Conservation (phyloP, 768 basidiomycete species). For the Cyclocybe aegerita region DNA sequence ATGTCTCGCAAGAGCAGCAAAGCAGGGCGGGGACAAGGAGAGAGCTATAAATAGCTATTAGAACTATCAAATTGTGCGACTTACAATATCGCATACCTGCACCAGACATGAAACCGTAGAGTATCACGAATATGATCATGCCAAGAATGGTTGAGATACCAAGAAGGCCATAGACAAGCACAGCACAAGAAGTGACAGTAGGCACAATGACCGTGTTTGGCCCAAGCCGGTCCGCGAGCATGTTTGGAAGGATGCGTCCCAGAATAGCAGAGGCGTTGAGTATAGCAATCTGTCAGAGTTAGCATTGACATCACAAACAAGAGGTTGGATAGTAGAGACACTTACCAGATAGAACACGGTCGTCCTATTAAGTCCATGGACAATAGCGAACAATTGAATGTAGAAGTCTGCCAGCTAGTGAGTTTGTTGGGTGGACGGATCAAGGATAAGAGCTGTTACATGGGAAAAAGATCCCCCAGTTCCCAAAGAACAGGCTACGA, state of each 20-base stretch:
- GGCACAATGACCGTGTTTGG: conserved; percentile 13
- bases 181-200: conserved; percentile 11
- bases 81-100: conserved; percentile 13
- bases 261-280: conserved; percentile 17
- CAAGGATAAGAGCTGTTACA: too few species aligned
- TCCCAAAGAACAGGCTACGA: too few species aligned
- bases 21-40: too few species aligned
- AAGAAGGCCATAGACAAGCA: conserved; percentile 31
- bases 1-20: too few species aligned
- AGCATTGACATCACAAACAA: too few species aligned
- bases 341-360: conserved; percentile 44
- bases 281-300: conserved; percentile 22
- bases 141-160: conserved; percentile 27
- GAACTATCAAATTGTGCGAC: too few species aligned
- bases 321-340: too few species aligned
- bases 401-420: too few species aligned
- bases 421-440: too few species aligned
- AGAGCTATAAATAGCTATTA: too few species aligned
- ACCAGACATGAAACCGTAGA: conserved; percentile 37
- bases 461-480: too few species aligned
- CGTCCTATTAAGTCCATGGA: conserved; percentile 26
- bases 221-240: conserved; percentile 14
- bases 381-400: conserved; percentile 35
- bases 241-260: conserved; percentile 16
- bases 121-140: conserved; percentile 31